phyloP scores from a whole-genome alignment of 805 yeast genomes.

The Kluyveromyces lactis region DNA sequence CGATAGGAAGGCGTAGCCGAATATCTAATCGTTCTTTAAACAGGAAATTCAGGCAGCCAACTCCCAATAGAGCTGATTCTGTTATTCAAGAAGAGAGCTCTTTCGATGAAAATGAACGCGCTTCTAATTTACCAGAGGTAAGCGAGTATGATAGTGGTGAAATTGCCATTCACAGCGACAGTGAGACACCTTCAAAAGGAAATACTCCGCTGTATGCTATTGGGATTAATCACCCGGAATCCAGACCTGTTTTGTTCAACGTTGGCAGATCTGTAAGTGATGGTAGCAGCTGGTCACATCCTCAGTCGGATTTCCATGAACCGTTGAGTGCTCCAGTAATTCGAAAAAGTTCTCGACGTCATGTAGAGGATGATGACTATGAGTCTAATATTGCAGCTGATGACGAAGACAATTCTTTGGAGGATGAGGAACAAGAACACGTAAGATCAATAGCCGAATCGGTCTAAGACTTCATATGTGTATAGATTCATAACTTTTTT shows the following conservation, averaged over 20 bases:
- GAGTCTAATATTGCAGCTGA: conserved; percentile 17
- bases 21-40: conserved; percentile 13
- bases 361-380: conserved; percentile 12
- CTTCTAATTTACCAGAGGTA: conserved; percentile 1
- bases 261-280: conserved; percentile 12
- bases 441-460: background rate
- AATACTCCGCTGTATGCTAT: conserved; percentile 2
- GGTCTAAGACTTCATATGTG: background rate
- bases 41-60: conserved; percentile 14
- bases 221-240: conserved; percentile 1
- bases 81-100: conserved; percentile 28
- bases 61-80: conserved; percentile 18
- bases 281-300: conserved; percentile 17
- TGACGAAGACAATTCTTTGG: conserved; percentile 18
- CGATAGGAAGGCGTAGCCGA: conserved; percentile 14
- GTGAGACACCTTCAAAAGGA: conserved; percentile 6
- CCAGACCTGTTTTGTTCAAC: conserved; percentile 5
- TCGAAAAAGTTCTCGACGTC: background rate
- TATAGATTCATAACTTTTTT: too few relatives aligned
- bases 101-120: conserved; percentile 15
- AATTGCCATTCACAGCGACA: background rate
- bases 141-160: conserved; percentile 1
- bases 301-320: conserved; percentile 7
- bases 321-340: conserved; percentile 11
- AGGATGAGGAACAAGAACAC: conserved; percentile 5